phyloP scores from a whole-genome alignment of 2,329 filamentous ascomycete genomes.

The Ophiocordyceps sinensis region DNA sequence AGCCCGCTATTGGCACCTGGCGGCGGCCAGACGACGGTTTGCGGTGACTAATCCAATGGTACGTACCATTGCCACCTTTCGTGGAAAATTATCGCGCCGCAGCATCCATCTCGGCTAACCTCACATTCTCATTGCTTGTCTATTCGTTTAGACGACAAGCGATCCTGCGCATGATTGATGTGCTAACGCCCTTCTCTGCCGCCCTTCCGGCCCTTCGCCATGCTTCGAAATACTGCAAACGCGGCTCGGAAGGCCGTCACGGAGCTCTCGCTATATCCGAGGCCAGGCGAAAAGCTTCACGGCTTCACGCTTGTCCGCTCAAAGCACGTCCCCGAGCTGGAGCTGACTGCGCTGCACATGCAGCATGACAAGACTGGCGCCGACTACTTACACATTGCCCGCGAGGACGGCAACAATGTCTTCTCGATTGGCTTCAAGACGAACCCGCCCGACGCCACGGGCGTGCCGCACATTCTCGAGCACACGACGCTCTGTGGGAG shows the following conservation, averaged over 20 bases:
- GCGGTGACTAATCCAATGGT: neutral
- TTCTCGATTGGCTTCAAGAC: conserved; percentile 99
- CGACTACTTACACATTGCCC: conserved; percentile 87
- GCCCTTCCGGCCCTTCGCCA: conserved; percentile 13
- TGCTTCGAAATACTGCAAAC: conserved; percentile 39
- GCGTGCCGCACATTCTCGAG: conserved; percentile 92
- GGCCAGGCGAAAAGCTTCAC: conserved; percentile 72
- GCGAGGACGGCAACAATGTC: conserved; percentile 97
- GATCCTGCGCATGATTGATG: neutral
- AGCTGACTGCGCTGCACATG: conserved; percentile 80
- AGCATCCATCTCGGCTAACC: too few relatives aligned
- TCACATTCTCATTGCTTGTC: too few relatives aligned
- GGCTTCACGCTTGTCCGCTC: conserved; percentile 83
- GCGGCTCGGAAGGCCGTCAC: conserved; percentile 52
- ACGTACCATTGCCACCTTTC: neutral
- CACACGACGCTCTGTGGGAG: conserved; percentile 95
- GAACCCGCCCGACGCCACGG: conserved; percentile 91
- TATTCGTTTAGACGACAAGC: too few relatives aligned
- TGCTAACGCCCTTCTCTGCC: neutral
- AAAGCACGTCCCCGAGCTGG: conserved; percentile 87
- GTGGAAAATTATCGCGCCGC: too few relatives aligned
- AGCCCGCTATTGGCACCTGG: neutral
- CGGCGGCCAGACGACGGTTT: neutral
- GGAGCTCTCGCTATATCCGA: conserved; percentile 61
- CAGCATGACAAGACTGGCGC: conserved; percentile 92